phyloP scores from a whole-genome alignment of 768 basidiomycete species.

The Hypholoma fasciculare region DNA sequence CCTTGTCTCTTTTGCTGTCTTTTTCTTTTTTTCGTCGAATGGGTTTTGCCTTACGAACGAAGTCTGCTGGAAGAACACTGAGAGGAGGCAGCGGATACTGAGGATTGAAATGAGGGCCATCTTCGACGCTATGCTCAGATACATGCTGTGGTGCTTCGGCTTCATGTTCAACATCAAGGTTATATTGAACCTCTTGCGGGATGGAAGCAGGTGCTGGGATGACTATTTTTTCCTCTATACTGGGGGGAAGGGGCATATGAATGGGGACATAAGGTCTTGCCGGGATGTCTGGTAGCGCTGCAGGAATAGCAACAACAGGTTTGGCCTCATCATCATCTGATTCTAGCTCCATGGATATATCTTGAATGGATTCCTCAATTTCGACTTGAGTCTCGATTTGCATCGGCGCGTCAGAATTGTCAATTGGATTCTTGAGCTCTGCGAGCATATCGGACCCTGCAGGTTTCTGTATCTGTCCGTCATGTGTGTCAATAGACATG shows the following conservation, averaged over 20 bases:
- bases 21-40: constrained; percentile 40
- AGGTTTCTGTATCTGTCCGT: not conserved
- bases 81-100: constrained; percentile 57
- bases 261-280: constrained; percentile 9
- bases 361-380: not conserved
- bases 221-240: constrained; percentile 25
- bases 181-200: constrained; percentile 8
- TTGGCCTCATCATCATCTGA: not conserved
- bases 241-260: constrained; percentile 19
- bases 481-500: not conserved
- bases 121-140: constrained; percentile 19
- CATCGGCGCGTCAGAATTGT: not conserved
- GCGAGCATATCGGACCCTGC: not conserved
- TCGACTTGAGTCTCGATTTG: not conserved
- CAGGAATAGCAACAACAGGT: not conserved
- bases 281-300: not conserved
- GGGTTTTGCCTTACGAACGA: constrained; percentile 37
- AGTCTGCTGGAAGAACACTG: constrained; percentile 55
- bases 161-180: constrained; percentile 17
- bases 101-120: constrained; percentile 41
- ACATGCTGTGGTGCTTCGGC: constrained; percentile 12
- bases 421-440: not conserved
- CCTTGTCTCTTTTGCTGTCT: constrained; percentile 45
- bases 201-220: constrained; percentile 26
- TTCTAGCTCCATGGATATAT: constrained; percentile 9